Conservation (phyloP, 202 grass and related monocot species). For the Zoysia matrella region DNA sequence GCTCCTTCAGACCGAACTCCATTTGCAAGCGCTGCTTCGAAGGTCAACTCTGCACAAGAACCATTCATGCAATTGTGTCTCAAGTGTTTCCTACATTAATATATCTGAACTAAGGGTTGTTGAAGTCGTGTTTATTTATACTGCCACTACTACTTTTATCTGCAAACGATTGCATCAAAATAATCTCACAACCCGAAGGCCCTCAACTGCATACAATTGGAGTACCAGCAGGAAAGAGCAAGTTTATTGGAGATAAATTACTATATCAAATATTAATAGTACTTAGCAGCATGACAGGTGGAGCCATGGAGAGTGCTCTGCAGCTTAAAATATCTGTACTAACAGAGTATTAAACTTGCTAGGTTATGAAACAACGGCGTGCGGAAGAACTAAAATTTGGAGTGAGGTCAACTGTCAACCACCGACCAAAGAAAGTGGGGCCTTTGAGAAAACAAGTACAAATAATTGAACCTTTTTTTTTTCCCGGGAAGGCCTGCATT, state of each 20-base stretch:
- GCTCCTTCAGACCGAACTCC: constrained; percentile 22
- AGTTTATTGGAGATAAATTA: neutral
- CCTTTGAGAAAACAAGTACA: constrained; percentile 1
- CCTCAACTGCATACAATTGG: neutral
- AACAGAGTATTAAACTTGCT: neutral
- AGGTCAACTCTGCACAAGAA: constrained; percentile 47
- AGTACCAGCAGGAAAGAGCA: neutral
- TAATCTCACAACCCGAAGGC: neutral
- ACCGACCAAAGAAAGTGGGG: constrained; percentile 33
- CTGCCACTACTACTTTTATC: neutral
- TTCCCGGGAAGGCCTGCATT: neutral
- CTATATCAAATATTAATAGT: neutral
- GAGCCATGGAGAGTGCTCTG: neutral
- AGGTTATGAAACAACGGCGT: neutral
- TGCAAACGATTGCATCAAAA: neutral
- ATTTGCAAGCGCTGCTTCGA: constrained; percentile 12
- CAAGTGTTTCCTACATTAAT: neutral
- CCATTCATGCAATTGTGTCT: constrained; percentile 32
- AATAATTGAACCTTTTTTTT: constrained; percentile 41
- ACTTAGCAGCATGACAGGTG: neutral
- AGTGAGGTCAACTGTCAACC: constrained; percentile 42
- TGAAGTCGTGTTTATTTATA: neutral
- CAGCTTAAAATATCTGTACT: neutral
- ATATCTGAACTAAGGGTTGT: neutral
- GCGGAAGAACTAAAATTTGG: neutral